These are phyloP conservation scores for Talaromyces sp. DNA, from an alignment of 2,329 filamentous ascomycete species.

Conservation along the genomic window DNA sequence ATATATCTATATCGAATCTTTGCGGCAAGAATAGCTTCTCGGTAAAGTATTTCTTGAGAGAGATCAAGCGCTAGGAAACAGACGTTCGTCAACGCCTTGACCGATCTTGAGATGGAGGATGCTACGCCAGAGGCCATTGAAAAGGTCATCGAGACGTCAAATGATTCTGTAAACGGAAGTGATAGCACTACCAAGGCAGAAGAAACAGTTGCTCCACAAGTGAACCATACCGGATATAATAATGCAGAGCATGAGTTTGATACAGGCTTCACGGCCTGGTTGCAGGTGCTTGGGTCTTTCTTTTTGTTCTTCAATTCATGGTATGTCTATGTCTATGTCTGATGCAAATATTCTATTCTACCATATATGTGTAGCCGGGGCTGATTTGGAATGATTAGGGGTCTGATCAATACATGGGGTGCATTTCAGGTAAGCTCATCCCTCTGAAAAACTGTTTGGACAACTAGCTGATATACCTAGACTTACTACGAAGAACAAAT, in stretches of 20 bases:
- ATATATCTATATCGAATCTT: not conserved
- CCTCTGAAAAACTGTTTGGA: not conserved
- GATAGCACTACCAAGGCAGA: not conserved
- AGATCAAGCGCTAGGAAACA: not conserved
- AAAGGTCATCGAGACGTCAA: conserved; percentile 15
- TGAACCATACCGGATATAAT: conserved; percentile 1
- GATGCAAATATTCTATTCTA: not conserved
- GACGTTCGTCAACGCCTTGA: not conserved
- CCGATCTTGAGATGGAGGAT: conserved; percentile 12
- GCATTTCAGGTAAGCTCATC: conserved; percentile 43
- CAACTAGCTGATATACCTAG: conserved; percentile 5
- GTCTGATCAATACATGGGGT: conserved; percentile 54
- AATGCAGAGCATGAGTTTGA: conserved; percentile 28
- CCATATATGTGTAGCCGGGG: not conserved
- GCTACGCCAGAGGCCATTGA: not conserved
- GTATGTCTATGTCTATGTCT: conserved; percentile 37
- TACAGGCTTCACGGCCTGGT: conserved; percentile 44
- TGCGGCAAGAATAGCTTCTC: not conserved
- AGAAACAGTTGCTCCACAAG: not conserved
- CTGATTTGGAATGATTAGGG: conserved; percentile 34
- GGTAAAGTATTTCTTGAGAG: not conserved
- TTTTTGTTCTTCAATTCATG: conserved; percentile 52
- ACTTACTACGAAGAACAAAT: conserved; percentile 52
- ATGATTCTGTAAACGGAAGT: conserved; percentile 2
- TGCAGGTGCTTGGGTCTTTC: conserved; percentile 48